Conservation (phyloP, 2,329 filamentous ascomycete species). For the Pestalotiopsis sp. region DNA sequence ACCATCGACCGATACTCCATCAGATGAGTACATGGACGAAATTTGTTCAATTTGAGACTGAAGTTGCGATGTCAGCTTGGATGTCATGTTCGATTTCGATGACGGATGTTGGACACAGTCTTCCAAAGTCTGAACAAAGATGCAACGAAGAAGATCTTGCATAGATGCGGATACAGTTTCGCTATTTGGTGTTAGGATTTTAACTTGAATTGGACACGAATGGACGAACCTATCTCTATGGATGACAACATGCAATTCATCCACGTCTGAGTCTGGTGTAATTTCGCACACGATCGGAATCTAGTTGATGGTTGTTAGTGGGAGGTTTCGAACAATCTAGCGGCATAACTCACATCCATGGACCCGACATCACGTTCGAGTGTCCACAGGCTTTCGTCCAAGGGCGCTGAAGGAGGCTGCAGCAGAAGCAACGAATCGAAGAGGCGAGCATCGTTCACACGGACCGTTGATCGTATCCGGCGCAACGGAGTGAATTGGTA, state of each 20-base stretch:
- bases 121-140: conserved; percentile 28
- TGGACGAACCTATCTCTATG: conserved; percentile 57
- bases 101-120: conserved; percentile 29
- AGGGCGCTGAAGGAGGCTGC: conserved; percentile 62
- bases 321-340: not conserved
- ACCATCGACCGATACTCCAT: not conserved
- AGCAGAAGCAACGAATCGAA: conserved; percentile 83
- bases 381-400: conserved; percentile 57
- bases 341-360: conserved; percentile 63
- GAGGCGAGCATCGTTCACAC: conserved; percentile 47
- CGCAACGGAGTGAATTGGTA: conserved; percentile 78
- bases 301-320: conserved; percentile 22
- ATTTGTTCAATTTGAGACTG: conserved; percentile 23
- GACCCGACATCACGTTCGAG: conserved; percentile 56
- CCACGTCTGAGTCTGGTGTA: conserved; percentile 50
- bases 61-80: conserved; percentile 18
- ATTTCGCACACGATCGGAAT: conserved; percentile 78
- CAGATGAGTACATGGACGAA: not conserved
- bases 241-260: conserved; percentile 59
- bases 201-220: not conserved
- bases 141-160: conserved; percentile 22
- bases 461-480: conserved; percentile 60
- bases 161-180: conserved; percentile 22
- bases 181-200: conserved; percentile 20
- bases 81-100: conserved; percentile 26